phyloP scores from a whole-genome alignment of 208 protist genomes.

The Herpetomonas samuelpessoai region DNA sequence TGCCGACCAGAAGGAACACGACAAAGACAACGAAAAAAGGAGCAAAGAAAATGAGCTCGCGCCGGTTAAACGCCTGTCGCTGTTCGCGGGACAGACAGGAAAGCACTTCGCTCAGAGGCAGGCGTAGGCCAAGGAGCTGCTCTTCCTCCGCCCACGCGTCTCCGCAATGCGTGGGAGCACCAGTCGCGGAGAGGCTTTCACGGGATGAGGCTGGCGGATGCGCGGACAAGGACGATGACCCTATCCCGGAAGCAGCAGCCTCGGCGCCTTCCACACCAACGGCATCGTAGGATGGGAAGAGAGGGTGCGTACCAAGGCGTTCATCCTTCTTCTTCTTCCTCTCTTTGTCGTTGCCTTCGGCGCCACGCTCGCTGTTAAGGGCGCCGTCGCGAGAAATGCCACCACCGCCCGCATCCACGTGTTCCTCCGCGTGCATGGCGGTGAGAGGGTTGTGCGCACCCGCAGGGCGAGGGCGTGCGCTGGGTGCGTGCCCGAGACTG shows the following conservation, averaged over 20 bases:
- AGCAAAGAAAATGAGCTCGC: constrained; percentile 18
- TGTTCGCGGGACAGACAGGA: constrained; percentile 18
- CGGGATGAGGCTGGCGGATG: too few relatives aligned
- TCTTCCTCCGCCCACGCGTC: constrained; percentile 1
- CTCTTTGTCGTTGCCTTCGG: too few relatives aligned
- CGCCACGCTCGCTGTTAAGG: too few relatives aligned
- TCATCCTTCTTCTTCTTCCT: neutral
- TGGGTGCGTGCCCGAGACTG: too few relatives aligned
- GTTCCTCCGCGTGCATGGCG: too few relatives aligned
- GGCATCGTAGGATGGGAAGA: constrained; percentile 21
- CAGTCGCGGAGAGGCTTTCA: constrained; percentile 70
- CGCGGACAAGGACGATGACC: too few relatives aligned
- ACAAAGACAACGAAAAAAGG: constrained; percentile 23
- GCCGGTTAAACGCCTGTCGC: constrained; percentile 16
- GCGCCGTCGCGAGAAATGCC: too few relatives aligned
- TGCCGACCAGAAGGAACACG: constrained; percentile 17
- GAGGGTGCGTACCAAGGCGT: neutral
- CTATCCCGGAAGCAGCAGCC: too few relatives aligned
- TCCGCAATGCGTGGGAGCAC: constrained; percentile 84
- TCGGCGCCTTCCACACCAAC: constrained; percentile 18
- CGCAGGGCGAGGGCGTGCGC: too few relatives aligned
- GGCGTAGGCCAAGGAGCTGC: constrained; percentile 20
- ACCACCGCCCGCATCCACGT: too few relatives aligned
- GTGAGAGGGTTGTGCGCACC: too few relatives aligned
- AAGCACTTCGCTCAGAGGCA: constrained; percentile 20